These are phyloP conservation scores for Trifolium fragiferum DNA, from an alignment of 306 rosid species.

Conservation along the genomic window DNA sequence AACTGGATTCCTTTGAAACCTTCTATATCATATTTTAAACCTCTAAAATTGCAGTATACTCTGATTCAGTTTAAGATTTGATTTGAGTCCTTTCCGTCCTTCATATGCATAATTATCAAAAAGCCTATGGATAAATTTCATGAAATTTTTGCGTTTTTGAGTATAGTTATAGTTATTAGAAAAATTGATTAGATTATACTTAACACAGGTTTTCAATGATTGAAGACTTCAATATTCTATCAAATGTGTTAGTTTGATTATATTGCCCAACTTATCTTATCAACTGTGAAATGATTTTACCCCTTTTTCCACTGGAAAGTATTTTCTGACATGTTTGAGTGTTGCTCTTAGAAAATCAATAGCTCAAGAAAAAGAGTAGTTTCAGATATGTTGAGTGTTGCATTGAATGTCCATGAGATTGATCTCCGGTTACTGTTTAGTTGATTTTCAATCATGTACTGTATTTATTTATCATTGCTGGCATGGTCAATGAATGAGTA, in stretches of 20 bases:
- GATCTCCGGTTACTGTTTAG: not conserved
- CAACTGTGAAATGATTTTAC: not conserved
- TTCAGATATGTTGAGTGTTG: not conserved
- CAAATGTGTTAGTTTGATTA: conserved; percentile 5
- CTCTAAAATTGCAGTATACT: too few species aligned
- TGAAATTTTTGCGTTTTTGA: not conserved
- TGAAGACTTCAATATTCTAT: not conserved
- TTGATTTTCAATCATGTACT: conserved; percentile 14
- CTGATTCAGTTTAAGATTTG: not conserved
- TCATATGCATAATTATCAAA: conserved; percentile 19
- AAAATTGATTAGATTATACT: too few species aligned
- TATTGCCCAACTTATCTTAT: not conserved
- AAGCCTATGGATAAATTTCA: conserved; percentile 9
- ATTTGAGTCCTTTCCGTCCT: not conserved
- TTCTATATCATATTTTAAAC: too few species aligned
- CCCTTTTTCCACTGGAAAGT: not conserved
- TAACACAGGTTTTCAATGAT: too few species aligned
- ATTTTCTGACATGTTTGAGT: not conserved
- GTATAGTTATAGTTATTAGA: not conserved
- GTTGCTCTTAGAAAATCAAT: conserved; percentile 4
- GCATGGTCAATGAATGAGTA: not conserved
- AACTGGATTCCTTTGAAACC: not conserved
- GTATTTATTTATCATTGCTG: conserved; percentile 7
- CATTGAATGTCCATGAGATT: conserved; percentile 2
- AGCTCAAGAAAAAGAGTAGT: conserved; percentile 6